These are phyloP conservation scores for Schwanniomyces sp. DNA, from an alignment of 805 yeast species.

Conservation along the genomic window DNA sequence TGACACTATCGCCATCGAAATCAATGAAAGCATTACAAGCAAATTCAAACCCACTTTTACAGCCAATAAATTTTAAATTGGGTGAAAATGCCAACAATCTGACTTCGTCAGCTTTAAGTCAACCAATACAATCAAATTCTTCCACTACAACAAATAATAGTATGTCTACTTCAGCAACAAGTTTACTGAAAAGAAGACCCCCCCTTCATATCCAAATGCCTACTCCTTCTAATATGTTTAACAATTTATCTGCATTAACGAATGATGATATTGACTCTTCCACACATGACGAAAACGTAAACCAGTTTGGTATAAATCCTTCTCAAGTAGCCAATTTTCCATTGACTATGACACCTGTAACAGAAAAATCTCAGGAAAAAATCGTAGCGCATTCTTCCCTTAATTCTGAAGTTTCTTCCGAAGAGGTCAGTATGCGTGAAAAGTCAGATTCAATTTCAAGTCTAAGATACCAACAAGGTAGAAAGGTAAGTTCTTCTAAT, in stretches of 20 bases:
- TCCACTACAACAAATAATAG: background rate
- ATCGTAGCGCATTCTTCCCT: background rate
- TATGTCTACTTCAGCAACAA: background rate
- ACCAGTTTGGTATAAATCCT: slow-evolving; percentile 68
- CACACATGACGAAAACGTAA: slow-evolving; percentile 41
- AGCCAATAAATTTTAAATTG: slow-evolving; percentile 52
- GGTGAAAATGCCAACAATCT: slow-evolving; percentile 2
- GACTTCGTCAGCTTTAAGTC: background rate
- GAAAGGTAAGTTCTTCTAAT: slow-evolving; percentile 11
- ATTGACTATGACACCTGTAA: slow-evolving; percentile 77
- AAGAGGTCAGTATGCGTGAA: slow-evolving; percentile 9
- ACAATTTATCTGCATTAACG: slow-evolving; percentile 37
- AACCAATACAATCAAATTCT: background rate
- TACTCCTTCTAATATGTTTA: slow-evolving; percentile 49
- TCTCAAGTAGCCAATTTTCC: slow-evolving; percentile 50
- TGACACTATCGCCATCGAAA: slow-evolving; percentile 38
- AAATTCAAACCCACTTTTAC: slow-evolving; percentile 47
- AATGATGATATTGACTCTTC: slow-evolving; percentile 21
- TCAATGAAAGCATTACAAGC: slow-evolving; percentile 53
- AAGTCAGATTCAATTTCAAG: slow-evolving; percentile 12
- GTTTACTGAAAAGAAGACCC: slow-evolving; percentile 41
- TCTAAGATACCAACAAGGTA: background rate
- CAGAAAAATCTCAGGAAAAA: slow-evolving; percentile 45
- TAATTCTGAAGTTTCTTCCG: slow-evolving; percentile 7
- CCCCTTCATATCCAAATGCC: slow-evolving; percentile 75